Base-by-base conservation (phyloP, 768 basidiomycete genomes). In the Jaapia argillacea region DNA sequence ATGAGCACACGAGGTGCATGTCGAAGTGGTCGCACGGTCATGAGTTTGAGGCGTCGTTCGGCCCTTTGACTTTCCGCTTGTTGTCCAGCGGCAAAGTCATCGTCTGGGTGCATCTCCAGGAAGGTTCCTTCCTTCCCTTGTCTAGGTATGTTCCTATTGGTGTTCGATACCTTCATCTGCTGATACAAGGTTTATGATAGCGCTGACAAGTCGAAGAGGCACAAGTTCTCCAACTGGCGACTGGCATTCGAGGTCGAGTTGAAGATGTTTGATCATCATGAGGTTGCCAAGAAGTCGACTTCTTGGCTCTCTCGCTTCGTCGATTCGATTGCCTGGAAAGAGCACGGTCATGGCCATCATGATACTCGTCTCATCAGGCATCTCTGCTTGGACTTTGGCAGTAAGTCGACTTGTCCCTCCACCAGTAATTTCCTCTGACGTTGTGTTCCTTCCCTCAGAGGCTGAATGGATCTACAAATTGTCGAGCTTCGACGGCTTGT, bases 211-310 rank as follows among this genome's bases (percentile, higher is more conserved):
- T n/a, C n/a, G n/a, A n/a, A n/a, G n/a, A n/a, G n/a, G n/a, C n/a
- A n/a, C n/a, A n/a, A n/a, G 6, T 45, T 50, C 43, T 18, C 16
- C 1, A 24, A 40, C 26, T 44, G 50, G 50, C 16, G 26, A 4
- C 43, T 50, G 18, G 53, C 49, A 10, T 50, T 50, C 43, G 49
- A 50, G 36, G 49, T 50, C n/a, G 26, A 41, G 22, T 7, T 50
- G 16, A 45, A 44, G 36, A 26, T 50, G 21, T 18, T 37, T 33
- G 49, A 50, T 6, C 25, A 41, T 4, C 18, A 25, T 5, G 24
- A 13, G 38, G 43, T 22, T 12, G 21, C 7, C 13, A 21, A 7
- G 10, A 7, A 10, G 10, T 38, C 10, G 13, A 7, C 10, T 10
- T 38, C 37, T 7, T 38, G 37, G 37, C 13, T 21, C 22, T 7